phyloP scores from a whole-genome alignment of 2,329 filamentous ascomycete genomes.

The Drechslerella stenobrocha region DNA sequence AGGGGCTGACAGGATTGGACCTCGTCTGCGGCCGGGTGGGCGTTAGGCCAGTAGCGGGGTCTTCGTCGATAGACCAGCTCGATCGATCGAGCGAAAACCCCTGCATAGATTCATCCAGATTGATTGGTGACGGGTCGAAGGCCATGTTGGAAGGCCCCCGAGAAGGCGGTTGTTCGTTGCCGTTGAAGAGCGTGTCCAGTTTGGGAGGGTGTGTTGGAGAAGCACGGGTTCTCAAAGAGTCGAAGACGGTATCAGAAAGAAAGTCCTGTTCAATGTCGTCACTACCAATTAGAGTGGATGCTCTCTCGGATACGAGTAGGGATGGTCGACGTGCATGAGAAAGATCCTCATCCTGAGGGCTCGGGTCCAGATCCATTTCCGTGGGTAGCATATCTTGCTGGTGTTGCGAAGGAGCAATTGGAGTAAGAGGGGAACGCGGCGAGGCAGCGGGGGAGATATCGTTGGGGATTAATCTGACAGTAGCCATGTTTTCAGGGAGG shows the following conservation, averaged over 20 bases:
- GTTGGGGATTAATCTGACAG: slow-evolving; percentile 39
- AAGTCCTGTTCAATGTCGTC: slow-evolving; percentile 52
- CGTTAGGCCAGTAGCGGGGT: slow-evolving; percentile 23
- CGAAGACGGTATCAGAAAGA: slow-evolving; percentile 53
- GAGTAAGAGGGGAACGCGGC: slow-evolving; percentile 33
- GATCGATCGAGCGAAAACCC: slow-evolving; percentile 30
- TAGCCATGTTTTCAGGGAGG: slow-evolving; percentile 20
- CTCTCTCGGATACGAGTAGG: slow-evolving; percentile 52
- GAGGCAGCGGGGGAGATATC: slow-evolving; percentile 30
- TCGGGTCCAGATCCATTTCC: slow-evolving; percentile 45
- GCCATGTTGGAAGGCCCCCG: slow-evolving; percentile 26
- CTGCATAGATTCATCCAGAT: slow-evolving; percentile 43
- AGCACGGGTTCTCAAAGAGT: slow-evolving; percentile 53
- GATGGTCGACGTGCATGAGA: slow-evolving; percentile 49
- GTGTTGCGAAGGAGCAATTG: slow-evolving; percentile 33
- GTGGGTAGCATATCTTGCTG: slow-evolving; percentile 22
- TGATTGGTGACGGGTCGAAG: slow-evolving; percentile 40
- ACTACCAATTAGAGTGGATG: slow-evolving; percentile 53
- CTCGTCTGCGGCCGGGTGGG: slow-evolving; percentile 45
- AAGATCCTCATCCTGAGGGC: slow-evolving; percentile 43
- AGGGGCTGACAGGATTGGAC: slow-evolving; percentile 43
- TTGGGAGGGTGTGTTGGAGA: slow-evolving; percentile 48
- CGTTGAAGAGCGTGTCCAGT: slow-evolving; percentile 43
- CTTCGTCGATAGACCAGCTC: slow-evolving; percentile 39
- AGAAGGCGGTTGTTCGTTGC: slow-evolving; percentile 34